A percentile compares a stretch with the other conserved stretches of the same genome.
phyloP scores from a whole-genome alignment of 148 eudicot genomes.

The Dianthus caryophyllus region DNA sequence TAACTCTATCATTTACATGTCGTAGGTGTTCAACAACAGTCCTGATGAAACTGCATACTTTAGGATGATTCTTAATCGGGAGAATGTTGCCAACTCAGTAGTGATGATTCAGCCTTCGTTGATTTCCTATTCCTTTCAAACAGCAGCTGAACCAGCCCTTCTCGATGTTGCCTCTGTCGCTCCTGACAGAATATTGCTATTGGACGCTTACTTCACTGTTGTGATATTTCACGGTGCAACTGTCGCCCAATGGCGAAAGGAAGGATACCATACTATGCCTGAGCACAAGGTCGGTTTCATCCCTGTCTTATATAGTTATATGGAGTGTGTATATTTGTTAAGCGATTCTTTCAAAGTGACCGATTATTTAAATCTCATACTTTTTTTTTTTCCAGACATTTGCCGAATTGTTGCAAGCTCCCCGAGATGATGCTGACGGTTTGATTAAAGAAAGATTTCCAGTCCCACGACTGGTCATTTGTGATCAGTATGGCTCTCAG shows the following conservation, averaged over 20 bases:
- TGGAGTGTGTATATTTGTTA: neutral
- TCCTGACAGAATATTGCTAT: constrained; percentile 72
- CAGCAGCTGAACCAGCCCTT: constrained; percentile 78
- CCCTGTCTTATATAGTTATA: neutral
- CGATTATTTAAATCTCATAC: neutral
- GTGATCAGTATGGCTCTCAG: constrained; percentile 99
- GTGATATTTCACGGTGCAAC: constrained; percentile 94
- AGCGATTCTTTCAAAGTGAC: neutral
- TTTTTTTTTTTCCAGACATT: constrained; percentile 46
- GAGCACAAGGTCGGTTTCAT: constrained; percentile 63
- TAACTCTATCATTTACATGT: neutral
- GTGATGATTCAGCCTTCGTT: constrained; percentile 98
- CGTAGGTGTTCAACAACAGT: constrained; percentile 93
- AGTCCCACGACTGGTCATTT: constrained; percentile 83
- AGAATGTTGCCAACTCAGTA: constrained; percentile 89
- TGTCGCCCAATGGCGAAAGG: constrained; percentile 94
- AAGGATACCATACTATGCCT: constrained; percentile 81
- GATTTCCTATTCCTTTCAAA: constrained; percentile 77
- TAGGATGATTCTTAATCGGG: constrained; percentile 89
- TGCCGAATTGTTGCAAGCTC: constrained; percentile 81
- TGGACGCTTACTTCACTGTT: constrained; percentile 82
- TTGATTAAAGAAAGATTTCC: constrained; percentile 83
- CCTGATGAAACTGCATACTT: constrained; percentile 99
- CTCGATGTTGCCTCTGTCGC: constrained; percentile 88
- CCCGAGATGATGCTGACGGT: constrained; percentile 65